Evolutionary conservation across 208 protist genomes (phyloP).

Genomic region (Trypanosoma boissoni): DNA sequence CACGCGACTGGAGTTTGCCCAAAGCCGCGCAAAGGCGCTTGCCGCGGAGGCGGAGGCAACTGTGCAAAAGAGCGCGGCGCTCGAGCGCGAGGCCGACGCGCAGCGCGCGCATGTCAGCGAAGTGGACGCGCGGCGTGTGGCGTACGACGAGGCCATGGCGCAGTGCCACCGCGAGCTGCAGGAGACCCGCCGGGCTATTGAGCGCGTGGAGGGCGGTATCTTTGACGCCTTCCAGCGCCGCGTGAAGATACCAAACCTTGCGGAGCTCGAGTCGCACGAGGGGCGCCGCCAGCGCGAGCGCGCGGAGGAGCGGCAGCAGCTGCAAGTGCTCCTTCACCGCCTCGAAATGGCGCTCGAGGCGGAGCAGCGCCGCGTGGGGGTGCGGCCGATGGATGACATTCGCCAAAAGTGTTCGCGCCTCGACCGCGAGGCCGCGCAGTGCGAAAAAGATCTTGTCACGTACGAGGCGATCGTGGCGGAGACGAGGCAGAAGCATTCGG

Average conservation of each 20-base stretch:
- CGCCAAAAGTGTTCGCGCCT: slow-evolving; percentile 34
- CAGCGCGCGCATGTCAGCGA: slow-evolving; percentile 18
- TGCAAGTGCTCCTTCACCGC: slow-evolving; percentile 68
- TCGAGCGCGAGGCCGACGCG: slow-evolving; percentile 38
- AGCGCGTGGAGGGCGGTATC: slow-evolving; percentile 69
- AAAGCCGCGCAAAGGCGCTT: slow-evolving; percentile 42
- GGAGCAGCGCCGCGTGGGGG: slow-evolving; percentile 58
- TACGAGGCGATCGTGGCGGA: slow-evolving; percentile 56
- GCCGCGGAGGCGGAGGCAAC: slow-evolving; percentile 36
- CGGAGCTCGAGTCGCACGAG: slow-evolving; percentile 84
- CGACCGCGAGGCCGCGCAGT: slow-evolving; percentile 52
- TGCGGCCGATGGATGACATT: slow-evolving; percentile 32
- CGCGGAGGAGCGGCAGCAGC: slow-evolving; percentile 67
- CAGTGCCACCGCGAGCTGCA: slow-evolving; percentile 50
- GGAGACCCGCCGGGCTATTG: slow-evolving; percentile 47
- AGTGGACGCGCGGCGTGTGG: slow-evolving; percentile 25
- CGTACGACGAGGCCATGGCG: slow-evolving; percentile 40
- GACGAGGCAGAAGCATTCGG: slow-evolving; percentile 43
- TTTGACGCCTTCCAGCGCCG: slow-evolving; percentile 90
- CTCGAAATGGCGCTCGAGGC: slow-evolving; percentile 75
- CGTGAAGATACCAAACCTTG: slow-evolving; percentile 85
- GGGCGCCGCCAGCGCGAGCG: slow-evolving; percentile 40
- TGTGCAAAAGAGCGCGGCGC: slow-evolving; percentile 27
- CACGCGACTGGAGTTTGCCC: slow-evolving; percentile 57
- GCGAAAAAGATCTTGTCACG: slow-evolving; percentile 48